Evolutionary conservation across 495 filamentous ascomycete genomes (phyloP), one percentile per base, ranked within the genome.

Genomic region (Mycothermus thermophilus): DNA sequence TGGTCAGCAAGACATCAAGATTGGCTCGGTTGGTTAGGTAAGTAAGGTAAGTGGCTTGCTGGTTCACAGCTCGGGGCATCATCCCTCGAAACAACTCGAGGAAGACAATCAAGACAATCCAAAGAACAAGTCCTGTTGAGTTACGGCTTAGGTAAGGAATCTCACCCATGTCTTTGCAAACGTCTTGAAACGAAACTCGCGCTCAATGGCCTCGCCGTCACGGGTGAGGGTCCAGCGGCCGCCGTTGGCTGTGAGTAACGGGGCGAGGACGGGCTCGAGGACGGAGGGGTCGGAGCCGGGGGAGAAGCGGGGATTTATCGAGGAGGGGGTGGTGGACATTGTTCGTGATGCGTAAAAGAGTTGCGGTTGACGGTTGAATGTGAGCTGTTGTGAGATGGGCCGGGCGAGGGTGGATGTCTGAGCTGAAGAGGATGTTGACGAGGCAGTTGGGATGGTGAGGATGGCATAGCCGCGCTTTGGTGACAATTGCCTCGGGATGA

Each of bases 151-250:
- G n/a, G n/a, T n/a, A n/a, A n/a, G n/a, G n/a, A n/a, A n/a, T n/a
- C 69, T 48, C 38, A 75, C 72, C 74, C 77, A 79, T 11, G 71
- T 65, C 47, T 66, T 69, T 25, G 63, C 65, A 45, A 79, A 79
- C 3, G 54, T 71, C 56, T 71, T 72, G 52, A 79, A 80, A 48
- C 61, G 64, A 47, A 79, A 77, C 37, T 55, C 58, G 23, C 72
- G 51, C 48, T 77, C 63, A 0, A 79, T 36, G 2, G 67, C 73
- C 42, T 64, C 60, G 15, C 67, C 69, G 37, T 60, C 60, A n/a
- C 44, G 26, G 7, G 55, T 60, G 20, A 79, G 43, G 1, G 36
- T 44, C 74, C 74, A 78, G 17, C 59, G 63, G 12, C 70, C 64
- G 28, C 54, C 60, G 5, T 35, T 24, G 7, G 32, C 8, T 3